Conservation (phyloP, 768 basidiomycete genomes). For the Porphyrellus cyaneotinctus region DNA sequence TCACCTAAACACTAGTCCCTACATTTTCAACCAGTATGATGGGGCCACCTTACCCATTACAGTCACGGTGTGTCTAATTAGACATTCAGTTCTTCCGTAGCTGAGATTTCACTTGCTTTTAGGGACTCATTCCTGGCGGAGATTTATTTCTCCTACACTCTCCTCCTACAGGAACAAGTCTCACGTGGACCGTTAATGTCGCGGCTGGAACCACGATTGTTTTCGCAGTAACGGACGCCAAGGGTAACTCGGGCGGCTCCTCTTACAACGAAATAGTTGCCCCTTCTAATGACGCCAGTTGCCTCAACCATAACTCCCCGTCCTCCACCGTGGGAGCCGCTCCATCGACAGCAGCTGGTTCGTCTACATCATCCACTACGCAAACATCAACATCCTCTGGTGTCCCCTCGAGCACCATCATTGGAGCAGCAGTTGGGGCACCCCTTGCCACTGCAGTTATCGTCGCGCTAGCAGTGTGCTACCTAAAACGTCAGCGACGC, state of each 20-base stretch:
- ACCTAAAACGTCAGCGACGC: slow-evolving; percentile 35
- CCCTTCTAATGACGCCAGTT: slow-evolving; percentile 44
- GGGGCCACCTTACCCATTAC: slow-evolving; percentile 51
- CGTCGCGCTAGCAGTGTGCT: slow-evolving; percentile 50
- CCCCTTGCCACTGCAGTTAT: slow-evolving; percentile 51
- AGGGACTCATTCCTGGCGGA: slow-evolving; percentile 67
- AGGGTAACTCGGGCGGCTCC: slow-evolving; percentile 52
- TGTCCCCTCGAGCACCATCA: slow-evolving; percentile 44
- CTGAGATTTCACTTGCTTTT: neutral
- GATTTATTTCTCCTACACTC: slow-evolving; percentile 43
- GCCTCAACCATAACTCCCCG: slow-evolving; percentile 51
- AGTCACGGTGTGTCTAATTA: slow-evolving; percentile 40
- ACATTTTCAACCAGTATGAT: slow-evolving; percentile 41
- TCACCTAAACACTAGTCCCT: slow-evolving; percentile 36
- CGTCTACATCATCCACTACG: slow-evolving; percentile 19
- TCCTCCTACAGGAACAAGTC: slow-evolving; percentile 34
- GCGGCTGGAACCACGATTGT: slow-evolving; percentile 55
- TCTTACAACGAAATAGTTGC: slow-evolving; percentile 51
- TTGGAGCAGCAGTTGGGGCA: slow-evolving; percentile 46
- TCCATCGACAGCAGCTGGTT: slow-evolving; percentile 16
- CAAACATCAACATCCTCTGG: slow-evolving; percentile 20
- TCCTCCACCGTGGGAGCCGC: slow-evolving; percentile 40
- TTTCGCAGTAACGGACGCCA: slow-evolving; percentile 52
- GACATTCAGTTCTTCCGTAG: neutral
- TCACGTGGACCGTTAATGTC: slow-evolving; percentile 55